These are phyloP conservation scores for Rostrohypoxylon terebratum DNA, from an alignment of 495 filamentous ascomycete species.

Conservation along the genomic window DNA sequence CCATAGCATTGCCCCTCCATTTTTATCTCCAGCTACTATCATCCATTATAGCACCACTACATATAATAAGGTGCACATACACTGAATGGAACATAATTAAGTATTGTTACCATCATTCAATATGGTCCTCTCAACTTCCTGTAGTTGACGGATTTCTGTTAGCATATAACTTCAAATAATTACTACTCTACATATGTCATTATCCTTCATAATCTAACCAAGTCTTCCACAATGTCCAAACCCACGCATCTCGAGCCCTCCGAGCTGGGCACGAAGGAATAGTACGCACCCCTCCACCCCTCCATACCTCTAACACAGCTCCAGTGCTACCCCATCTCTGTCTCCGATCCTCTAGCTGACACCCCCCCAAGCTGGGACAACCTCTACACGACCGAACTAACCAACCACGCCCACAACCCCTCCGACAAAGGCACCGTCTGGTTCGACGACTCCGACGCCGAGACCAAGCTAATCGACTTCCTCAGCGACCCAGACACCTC, in stretches of 20 bases:
- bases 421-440: conserved; percentile 76
- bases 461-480: conserved; percentile 69
- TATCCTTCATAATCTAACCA: neutral
- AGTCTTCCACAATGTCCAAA: conserved; percentile 34
- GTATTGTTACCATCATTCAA: neutral
- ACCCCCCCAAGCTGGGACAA: conserved; percentile 70
- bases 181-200: neutral
- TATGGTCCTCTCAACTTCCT: neutral
- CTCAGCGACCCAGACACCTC: conserved; percentile 52
- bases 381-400: conserved; percentile 70
- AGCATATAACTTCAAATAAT: neutral
- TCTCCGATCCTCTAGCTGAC: neutral
- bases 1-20: conserved; percentile 28
- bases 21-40: conserved; percentile 7
- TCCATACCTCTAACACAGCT: neutral
- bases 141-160: neutral
- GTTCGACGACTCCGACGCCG: conserved; percentile 80
- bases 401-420: conserved; percentile 70
- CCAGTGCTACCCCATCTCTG: neutral
- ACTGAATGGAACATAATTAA: neutral
- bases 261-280: conserved; percentile 75
- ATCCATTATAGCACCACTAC: neutral
- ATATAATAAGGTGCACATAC: neutral
- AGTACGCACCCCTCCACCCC: conserved; percentile 60
- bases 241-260: conserved; percentile 69